phyloP scores from a whole-genome alignment of 2,329 filamentous ascomycete genomes.

The Paraphoma sp. region DNA sequence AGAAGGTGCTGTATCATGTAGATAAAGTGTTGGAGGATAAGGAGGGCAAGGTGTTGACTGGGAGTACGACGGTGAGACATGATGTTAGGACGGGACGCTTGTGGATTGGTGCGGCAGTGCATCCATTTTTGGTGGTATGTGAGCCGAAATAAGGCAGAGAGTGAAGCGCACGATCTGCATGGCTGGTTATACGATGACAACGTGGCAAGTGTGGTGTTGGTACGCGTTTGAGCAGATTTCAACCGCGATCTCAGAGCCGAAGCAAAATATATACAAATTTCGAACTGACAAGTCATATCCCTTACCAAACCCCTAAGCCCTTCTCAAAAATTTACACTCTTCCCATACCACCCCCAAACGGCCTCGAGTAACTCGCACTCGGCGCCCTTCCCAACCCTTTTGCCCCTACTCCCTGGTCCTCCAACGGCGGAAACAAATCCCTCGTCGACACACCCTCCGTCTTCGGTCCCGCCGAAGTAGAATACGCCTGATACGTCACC shows the following conservation, averaged over 20 bases:
- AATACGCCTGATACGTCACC: background rate
- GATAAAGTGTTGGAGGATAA: slow-evolving; percentile 37
- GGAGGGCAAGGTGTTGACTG: slow-evolving; percentile 25
- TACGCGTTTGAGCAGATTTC: no score
- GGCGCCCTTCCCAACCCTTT: background rate
- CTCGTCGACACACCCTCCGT: background rate
- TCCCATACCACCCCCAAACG: background rate
- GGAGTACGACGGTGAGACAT: slow-evolving; percentile 32
- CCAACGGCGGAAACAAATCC: background rate
- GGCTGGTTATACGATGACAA: no score
- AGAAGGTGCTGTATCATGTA: slow-evolving; percentile 21
- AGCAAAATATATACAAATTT: no score
- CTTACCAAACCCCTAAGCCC: no score
- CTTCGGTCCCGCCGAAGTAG: background rate
- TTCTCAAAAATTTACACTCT: no score
- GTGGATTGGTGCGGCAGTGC: slow-evolving; percentile 26
- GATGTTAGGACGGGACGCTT: slow-evolving; percentile 34
- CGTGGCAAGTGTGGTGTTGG: no score
- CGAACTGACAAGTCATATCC: no score
- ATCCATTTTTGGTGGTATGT: slow-evolving; percentile 15
- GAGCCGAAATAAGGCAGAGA: slow-evolving; percentile 7
- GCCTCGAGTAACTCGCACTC: background rate
- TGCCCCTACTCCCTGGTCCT: background rate
- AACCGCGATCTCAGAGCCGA: no score
- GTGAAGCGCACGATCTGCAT: background rate